Percentiles rank a stretch among this genome's conserved stretches.
Evolutionary conservation across 768 basidiomycete genomes (phyloP).

Genomic region (Lactarius vividus): DNA sequence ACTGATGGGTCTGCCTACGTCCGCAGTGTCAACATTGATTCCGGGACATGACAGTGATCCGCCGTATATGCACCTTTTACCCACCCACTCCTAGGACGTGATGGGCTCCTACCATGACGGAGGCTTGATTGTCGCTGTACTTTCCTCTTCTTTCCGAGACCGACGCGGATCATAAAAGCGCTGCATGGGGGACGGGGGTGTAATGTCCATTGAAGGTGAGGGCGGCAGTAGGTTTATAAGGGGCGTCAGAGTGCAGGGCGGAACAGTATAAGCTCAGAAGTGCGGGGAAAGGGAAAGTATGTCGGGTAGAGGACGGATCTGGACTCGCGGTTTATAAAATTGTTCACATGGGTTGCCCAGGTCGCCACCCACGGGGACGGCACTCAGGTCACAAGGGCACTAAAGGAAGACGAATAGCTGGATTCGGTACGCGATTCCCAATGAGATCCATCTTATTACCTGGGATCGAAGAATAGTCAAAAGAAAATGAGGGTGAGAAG

Average conservation of each 20-base stretch:
- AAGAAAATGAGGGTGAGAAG: neutral
- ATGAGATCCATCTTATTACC: neutral
- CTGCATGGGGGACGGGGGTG: neutral
- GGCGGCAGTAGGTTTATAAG: neutral
- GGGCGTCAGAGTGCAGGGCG: neutral
- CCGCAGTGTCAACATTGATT: neutral
- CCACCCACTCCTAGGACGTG: neutral
- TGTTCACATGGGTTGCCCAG: neutral
- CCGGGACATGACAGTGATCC: neutral
- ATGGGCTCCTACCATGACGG: neutral
- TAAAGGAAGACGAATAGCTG: neutral
- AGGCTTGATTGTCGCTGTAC: neutral
- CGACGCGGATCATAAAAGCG: conserved; percentile 3
- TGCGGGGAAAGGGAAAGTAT: neutral
- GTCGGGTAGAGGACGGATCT: neutral
- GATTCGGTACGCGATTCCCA: neutral
- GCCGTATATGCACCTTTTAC: neutral
- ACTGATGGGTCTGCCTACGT: neutral
- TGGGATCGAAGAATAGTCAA: neutral
- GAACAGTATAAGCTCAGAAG: neutral
- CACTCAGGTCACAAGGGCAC: neutral
- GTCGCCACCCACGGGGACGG: neutral
- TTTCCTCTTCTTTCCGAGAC: conserved; percentile 6
- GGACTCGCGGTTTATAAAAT: neutral
- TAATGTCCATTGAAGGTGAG: neutral